Percentiles rank a stretch among this genome's conserved stretches.
Evolutionary conservation across 1,284 basidiomycete species (phyloP).

Genomic region (Peniophora sp.): DNA sequence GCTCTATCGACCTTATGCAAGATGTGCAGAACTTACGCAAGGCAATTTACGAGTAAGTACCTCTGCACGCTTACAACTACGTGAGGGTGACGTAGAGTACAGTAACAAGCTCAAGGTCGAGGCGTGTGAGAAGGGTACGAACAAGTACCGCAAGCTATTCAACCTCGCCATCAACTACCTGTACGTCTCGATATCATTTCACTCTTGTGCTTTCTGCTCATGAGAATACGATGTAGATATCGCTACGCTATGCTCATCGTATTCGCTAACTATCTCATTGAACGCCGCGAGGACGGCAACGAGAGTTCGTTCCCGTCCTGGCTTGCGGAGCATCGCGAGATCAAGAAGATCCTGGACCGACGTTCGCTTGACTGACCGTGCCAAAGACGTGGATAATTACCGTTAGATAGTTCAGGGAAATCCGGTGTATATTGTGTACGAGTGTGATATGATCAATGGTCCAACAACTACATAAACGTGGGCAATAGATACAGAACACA

Average conservation of each 20-base stretch:
- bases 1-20: slow-evolving; percentile 85
- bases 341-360: slow-evolving; percentile 68
- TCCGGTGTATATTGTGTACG: no score
- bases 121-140: slow-evolving; percentile 70
- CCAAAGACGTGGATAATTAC: no score
- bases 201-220: slow-evolving; percentile 9
- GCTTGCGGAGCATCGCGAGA: slow-evolving; percentile 79
- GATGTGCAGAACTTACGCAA: slow-evolving; percentile 92
- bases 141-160: slow-evolving; percentile 69
- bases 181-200: slow-evolving; percentile 35
- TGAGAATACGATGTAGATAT: slow-evolving; percentile 40
- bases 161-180: slow-evolving; percentile 81
- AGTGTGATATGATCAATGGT: no score
- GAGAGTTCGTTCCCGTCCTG: slow-evolving; percentile 71
- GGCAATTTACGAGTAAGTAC: slow-evolving; percentile 80
- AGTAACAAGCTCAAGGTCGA: slow-evolving; percentile 91
- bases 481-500: no score
- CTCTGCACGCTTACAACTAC: not conserved
- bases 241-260: slow-evolving; percentile 92
- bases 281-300: slow-evolving; percentile 42
- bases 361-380: slow-evolving; percentile 56
- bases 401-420: no score
- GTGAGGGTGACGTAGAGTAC: not conserved
- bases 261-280: slow-evolving; percentile 93
- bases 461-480: no score